A percentile compares a stretch with the other conserved stretches of the same genome.
These are phyloP conservation scores for Phoenix dactylifera DNA, from an alignment of 176 grass and related monocot species.

Conservation along the genomic window DNA sequence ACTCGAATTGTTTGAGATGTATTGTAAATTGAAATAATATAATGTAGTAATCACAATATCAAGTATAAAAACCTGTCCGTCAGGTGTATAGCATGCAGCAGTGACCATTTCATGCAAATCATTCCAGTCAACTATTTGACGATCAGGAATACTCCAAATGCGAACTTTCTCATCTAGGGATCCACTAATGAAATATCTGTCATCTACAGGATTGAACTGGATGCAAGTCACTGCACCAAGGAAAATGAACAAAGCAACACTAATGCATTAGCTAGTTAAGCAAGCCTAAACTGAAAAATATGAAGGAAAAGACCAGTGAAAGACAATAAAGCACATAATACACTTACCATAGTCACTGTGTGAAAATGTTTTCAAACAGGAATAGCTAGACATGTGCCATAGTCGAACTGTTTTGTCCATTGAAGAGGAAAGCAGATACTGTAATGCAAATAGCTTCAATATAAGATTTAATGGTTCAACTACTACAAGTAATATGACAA, in stretches of 20 bases:
- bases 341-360: conserved; percentile 87
- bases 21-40: too few species aligned
- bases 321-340: too few species aligned
- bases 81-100: conserved; percentile 80
- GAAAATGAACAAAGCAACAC: conserved; percentile 18
- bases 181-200: conserved; percentile 96
- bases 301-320: too few species aligned
- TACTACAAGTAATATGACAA: too few species aligned
- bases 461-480: too few species aligned
- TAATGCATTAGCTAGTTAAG: conserved; percentile 8
- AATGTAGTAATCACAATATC: too few species aligned
- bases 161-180: conserved; percentile 91
- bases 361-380: conserved; percentile 83
- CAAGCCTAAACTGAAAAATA: too few species aligned
- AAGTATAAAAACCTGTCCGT: conserved; percentile 66
- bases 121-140: conserved; percentile 92
- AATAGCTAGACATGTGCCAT: conserved; percentile 75
- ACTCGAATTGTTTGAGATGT: too few species aligned
- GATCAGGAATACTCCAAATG: conserved; percentile 89
- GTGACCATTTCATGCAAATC: conserved; percentile 99
- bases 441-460: conserved; percentile 1
- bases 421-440: conserved; percentile 94
- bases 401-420: conserved; percentile 99
- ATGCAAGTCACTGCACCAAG: conserved; percentile 81
- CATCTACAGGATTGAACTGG: conserved; percentile 97